Evolutionary conservation across 805 yeast genomes (phyloP).

Genomic region (Ogataea pilisensis): DNA sequence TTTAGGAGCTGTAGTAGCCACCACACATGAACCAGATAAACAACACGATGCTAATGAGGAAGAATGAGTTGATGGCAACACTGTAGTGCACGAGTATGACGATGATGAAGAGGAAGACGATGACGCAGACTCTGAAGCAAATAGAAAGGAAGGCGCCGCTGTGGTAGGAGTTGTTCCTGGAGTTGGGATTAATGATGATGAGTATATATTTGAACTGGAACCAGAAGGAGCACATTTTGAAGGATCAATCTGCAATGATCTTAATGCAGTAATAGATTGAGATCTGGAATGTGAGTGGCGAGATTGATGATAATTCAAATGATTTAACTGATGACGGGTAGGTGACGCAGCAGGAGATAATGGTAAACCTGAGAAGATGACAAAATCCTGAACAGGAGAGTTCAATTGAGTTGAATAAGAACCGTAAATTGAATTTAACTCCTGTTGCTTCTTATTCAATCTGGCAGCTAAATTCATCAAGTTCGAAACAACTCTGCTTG

Average conservation of each 20-base stretch:
- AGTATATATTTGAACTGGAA: not conserved
- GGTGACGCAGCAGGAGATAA: slow-evolving; percentile 32
- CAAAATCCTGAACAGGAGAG: slow-evolving; percentile 20
- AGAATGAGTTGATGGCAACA: not conserved
- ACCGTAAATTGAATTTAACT: slow-evolving; percentile 11
- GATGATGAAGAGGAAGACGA: slow-evolving; percentile 2
- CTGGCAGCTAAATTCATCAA: slow-evolving; percentile 25
- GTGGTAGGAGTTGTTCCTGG: slow-evolving; percentile 31
- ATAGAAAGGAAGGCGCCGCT: too few species aligned
- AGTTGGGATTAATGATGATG: slow-evolving; percentile 19
- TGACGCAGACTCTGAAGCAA: slow-evolving; percentile 1
- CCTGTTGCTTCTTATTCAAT: slow-evolving; percentile 23
- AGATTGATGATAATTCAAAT: slow-evolving; percentile 7
- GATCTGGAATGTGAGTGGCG: slow-evolving; percentile 19
- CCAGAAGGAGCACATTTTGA: slow-evolving; percentile 6
- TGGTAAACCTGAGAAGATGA: slow-evolving; percentile 19
- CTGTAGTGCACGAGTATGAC: not conserved
- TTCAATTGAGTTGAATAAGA: slow-evolving; percentile 8
- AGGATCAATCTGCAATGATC: slow-evolving; percentile 20
- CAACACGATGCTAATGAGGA: not conserved
- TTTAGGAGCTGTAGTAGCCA: not conserved
- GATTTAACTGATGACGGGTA: slow-evolving; percentile 14
- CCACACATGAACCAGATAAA: not conserved
- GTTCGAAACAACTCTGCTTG: slow-evolving; percentile 20
- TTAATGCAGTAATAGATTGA: slow-evolving; percentile 21